A percentile compares a stretch with the other conserved stretches of the same genome.
These are phyloP conservation scores for Lactarius quietus DNA, from an alignment of 768 basidiomycete species.

Conservation along the genomic window DNA sequence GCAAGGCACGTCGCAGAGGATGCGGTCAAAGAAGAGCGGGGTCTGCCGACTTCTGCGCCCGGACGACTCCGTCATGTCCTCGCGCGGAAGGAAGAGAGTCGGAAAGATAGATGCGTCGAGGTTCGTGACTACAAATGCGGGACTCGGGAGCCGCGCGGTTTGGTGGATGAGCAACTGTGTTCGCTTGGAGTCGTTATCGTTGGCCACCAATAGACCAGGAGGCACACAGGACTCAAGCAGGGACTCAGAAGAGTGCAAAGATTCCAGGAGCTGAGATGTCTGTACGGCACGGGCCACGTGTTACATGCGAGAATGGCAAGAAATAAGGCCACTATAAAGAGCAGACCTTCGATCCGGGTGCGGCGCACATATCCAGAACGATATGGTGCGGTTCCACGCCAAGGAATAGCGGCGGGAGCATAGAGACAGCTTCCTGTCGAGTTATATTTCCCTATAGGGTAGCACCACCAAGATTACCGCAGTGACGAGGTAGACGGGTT, in stretches of 20 bases:
- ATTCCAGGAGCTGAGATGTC: conserved; percentile 96
- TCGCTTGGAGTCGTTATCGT: conserved; percentile 92
- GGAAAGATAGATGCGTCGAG: conserved; percentile 90
- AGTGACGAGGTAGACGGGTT: neutral
- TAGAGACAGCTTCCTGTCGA: conserved; percentile 95
- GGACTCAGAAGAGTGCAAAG: conserved; percentile 78
- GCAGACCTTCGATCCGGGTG: conserved; percentile 90
- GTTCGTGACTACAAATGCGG: conserved; percentile 93
- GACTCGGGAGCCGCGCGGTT: conserved; percentile 88
- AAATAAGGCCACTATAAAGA: neutral
- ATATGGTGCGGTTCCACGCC: conserved; percentile 92
- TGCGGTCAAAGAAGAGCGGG: conserved; percentile 82
- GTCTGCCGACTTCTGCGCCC: conserved; percentile 31
- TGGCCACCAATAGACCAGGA: conserved; percentile 86
- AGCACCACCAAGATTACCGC: neutral
- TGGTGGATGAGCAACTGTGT: conserved; percentile 97
- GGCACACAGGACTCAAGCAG: conserved; percentile 64
- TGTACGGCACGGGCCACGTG: conserved; percentile 31
- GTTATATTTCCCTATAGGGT: conserved; percentile 84
- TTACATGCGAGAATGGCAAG: neutral
- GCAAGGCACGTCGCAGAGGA: conserved; percentile 96
- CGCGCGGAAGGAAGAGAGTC: conserved; percentile 47
- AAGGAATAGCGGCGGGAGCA: conserved; percentile 96
- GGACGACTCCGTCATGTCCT: conserved; percentile 33
- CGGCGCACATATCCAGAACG: conserved; percentile 98